phyloP scores from a whole-genome alignment of 106 monocot species.

The Amphibolis antarctica region DNA sequence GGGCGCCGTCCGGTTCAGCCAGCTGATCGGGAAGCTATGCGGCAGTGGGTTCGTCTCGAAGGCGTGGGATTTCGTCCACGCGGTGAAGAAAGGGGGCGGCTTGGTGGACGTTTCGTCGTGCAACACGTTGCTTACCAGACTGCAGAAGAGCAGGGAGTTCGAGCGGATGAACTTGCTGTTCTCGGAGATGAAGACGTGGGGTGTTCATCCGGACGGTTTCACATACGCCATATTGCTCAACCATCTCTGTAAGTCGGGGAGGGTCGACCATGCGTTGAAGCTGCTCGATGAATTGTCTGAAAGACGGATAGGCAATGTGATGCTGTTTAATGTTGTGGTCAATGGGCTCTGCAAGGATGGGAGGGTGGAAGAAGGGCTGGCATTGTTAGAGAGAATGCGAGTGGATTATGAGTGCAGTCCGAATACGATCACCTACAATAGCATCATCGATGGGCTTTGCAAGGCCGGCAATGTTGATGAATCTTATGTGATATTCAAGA shows the following conservation, averaged over 20 bases:
- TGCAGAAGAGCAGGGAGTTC: constrained; percentile 33
- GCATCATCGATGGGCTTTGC: constrained; percentile 58
- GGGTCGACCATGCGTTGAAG: constrained; percentile 32
- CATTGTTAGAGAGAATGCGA: constrained; percentile 35
- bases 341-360: constrained; percentile 61
- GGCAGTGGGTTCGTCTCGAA: constrained; percentile 9
- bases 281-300: constrained; percentile 45
- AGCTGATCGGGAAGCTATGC: constrained; percentile 32
- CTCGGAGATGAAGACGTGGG: constrained; percentile 36
- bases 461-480: constrained; percentile 35
- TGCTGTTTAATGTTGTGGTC: constrained; percentile 50
- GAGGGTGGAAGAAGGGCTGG: constrained; percentile 32
- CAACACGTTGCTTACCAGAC: constrained; percentile 37
- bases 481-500: constrained; percentile 20
- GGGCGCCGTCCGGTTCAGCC: constrained; percentile 27
- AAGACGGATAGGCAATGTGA: constrained; percentile 6
- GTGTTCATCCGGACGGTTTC: constrained; percentile 21
- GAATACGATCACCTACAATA: constrained; percentile 44
- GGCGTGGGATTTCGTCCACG: constrained; percentile 31
- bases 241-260: constrained; percentile 38
- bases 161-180: constrained; percentile 40
- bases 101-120: constrained; percentile 13
- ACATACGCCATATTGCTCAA: constrained; percentile 62
- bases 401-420: constrained; percentile 16
- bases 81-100: constrained; percentile 14